A percentile compares a stretch with the other conserved stretches of the same genome.
These are phyloP conservation scores for Colletotrichum lini DNA, from an alignment of 2,329 filamentous ascomycete genomes.

Conservation along the genomic window DNA sequence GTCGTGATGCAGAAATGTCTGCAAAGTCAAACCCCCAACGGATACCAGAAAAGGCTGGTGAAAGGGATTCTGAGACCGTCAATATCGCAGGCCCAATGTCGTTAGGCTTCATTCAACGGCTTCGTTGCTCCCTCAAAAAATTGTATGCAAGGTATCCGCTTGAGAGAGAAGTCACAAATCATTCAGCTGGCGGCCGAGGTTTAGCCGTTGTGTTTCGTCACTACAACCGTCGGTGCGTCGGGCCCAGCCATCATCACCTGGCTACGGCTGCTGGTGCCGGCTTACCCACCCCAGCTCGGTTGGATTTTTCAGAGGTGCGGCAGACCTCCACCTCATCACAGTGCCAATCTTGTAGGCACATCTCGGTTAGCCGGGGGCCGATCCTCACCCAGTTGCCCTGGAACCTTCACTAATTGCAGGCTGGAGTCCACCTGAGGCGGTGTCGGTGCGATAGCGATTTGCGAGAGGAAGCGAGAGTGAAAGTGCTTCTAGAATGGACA, in stretches of 20 bases:
- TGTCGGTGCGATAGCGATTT: conserved; percentile 23
- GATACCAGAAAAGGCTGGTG: background rate
- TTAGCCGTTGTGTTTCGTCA: conserved; percentile 16
- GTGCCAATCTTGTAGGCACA: conserved; percentile 13
- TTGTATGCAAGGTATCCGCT: conserved; percentile 34
- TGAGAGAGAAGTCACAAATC: conserved; percentile 31
- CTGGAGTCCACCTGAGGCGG: conserved; percentile 34
- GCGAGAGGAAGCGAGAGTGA: conserved; percentile 36
- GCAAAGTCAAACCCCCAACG: background rate
- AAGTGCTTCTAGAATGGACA: conserved; percentile 32
- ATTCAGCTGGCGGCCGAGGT: conserved; percentile 15
- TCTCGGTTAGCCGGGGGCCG: background rate
- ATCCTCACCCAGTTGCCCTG: conserved; percentile 16
- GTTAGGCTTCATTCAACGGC: conserved; percentile 15
- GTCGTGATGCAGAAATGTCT: no score
- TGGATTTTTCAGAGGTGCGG: conserved; percentile 33
- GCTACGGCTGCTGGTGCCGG: background rate
- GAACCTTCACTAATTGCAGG: conserved; percentile 30
- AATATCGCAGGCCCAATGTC: conserved; percentile 14
- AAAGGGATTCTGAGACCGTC: background rate
- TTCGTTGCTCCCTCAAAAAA: conserved; percentile 31
- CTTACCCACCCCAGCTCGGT: background rate
- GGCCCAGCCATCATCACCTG: background rate
- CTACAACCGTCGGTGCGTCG: background rate
- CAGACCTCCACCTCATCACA: conserved; percentile 12